These are phyloP conservation scores for Taiwanofungus camphoratus DNA, from an alignment of 1,284 basidiomycete species.

Conservation along the genomic window DNA sequence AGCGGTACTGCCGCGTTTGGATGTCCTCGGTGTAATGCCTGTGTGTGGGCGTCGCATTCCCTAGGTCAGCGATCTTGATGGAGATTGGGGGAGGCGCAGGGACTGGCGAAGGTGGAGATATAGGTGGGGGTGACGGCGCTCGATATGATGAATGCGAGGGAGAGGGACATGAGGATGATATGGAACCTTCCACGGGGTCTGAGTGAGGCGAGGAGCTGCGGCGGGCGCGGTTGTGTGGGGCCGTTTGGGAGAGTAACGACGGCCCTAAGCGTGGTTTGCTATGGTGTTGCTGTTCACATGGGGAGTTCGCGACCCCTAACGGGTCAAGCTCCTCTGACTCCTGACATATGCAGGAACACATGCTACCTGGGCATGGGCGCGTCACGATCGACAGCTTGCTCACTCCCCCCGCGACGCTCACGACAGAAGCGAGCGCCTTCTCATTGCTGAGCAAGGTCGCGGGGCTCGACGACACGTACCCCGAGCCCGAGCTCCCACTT, in stretches of 20 bases:
- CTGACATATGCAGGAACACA: constrained; percentile 14
- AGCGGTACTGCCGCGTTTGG: constrained; percentile 89
- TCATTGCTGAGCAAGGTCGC: constrained; percentile 20
- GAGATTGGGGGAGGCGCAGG: constrained; percentile 45
- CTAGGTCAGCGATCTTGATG: constrained; percentile 91
- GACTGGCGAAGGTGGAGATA: constrained; percentile 16
- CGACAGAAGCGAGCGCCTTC: constrained; percentile 30
- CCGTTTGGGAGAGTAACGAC: constrained; percentile 67
- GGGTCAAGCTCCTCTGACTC: constrained; percentile 6
- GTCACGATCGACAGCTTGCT: constrained; percentile 20
- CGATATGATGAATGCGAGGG: constrained; percentile 22
- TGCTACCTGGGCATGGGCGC: constrained; percentile 9
- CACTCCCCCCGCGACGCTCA: constrained; percentile 24
- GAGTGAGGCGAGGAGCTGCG: constrained; percentile 7
- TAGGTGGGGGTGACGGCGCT: constrained; percentile 8
- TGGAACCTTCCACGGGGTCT: not conserved
- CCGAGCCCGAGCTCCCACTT: constrained; percentile 19
- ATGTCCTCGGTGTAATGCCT: constrained; percentile 91
- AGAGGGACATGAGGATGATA: constrained; percentile 32
- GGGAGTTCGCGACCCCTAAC: not conserved
- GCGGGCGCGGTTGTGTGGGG: constrained; percentile 30
- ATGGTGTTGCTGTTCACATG: constrained; percentile 5
- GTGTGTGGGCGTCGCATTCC: constrained; percentile 79
- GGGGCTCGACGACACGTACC: constrained; percentile 21
- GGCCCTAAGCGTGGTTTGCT: constrained; percentile 30